These are phyloP conservation scores for Trametes cubensis DNA, from an alignment of 768 basidiomycete genomes.

Conservation along the genomic window DNA sequence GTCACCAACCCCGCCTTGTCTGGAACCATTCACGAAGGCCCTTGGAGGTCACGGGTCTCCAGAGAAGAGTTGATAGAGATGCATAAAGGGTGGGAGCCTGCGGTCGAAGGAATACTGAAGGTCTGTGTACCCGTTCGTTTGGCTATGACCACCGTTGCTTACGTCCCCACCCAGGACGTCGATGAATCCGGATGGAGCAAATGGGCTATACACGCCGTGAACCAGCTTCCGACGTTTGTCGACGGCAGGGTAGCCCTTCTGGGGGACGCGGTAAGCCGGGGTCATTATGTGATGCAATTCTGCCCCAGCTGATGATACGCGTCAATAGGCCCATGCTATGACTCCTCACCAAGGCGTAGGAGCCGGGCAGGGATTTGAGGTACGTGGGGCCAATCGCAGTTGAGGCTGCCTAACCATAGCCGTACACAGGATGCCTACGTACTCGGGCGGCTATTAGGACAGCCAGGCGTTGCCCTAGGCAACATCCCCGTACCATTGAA, in stretches of 20 bases:
- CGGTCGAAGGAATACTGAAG: not conserved
- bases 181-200: slow-evolving; percentile 35
- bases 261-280: slow-evolving; percentile 49
- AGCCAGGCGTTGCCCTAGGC: slow-evolving; percentile 24
- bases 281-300: not conserved
- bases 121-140: not conserved
- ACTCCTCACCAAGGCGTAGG: slow-evolving; percentile 20
- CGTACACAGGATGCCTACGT: slow-evolving; percentile 32
- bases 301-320: not conserved
- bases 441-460: slow-evolving; percentile 34
- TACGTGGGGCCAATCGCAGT: not conserved
- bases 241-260: slow-evolving; percentile 45
- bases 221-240: slow-evolving; percentile 43
- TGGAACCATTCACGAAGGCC: slow-evolving; percentile 7
- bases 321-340: slow-evolving; percentile 23
- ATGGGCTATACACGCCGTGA: slow-evolving; percentile 50
- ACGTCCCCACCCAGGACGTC: slow-evolving; percentile 15
- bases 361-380: slow-evolving; percentile 26
- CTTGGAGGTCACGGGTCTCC: not conserved
- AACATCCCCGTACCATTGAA: slow-evolving; percentile 33
- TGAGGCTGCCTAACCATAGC: not conserved
- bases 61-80: not conserved
- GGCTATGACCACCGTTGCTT: not conserved
- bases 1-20: not conserved
- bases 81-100: slow-evolving; percentile 13